Base-by-base conservation (phyloP, 257 asterid species). In the Gentiana dahurica region DNA sequence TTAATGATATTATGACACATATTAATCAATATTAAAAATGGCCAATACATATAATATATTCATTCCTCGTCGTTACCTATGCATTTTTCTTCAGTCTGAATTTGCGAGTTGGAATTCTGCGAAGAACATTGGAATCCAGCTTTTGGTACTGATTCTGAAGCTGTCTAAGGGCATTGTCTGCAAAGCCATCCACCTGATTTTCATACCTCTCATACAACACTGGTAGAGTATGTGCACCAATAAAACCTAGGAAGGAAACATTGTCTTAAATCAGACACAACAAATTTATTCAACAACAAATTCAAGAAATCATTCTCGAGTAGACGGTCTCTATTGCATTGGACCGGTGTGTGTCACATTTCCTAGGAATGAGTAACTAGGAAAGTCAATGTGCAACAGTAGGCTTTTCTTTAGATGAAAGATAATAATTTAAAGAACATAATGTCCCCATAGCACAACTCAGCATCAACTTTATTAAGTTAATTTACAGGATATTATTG, bases 151-250 rank as follows among this genome's bases (percentile, higher is more conserved):
- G 78, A 70, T 73, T 76, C 49, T 60, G 81, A 54, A 87, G 72
- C 72, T 76, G 82, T 1, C 70, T 79, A 9, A 87, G 51, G 32
- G 67, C 75, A 36, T 68, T 73, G 47, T 59, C 45, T 38, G 81
- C 76, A 36, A 87, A 87, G 46, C 76, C 79, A 59, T 91, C 96
- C 0, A 91, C 62, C 72, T 87, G 61, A 57, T 91, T 82, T 3
- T 87, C 92, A n/a, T 91, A 87, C 71, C 68, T 73, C 54, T 87
- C 98, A 5, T 90, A 90, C 67, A 90, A 54, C 47, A 79, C 74
- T 0, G 98, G 98, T 55, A 87, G 71, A 33, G 84, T 79, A 73
- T 87, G 96, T 6, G 94, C 98, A 12, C 79, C 86, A 59, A 90
- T 78, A 67, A 87, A 84, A 71, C 96, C 96, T 87, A 12, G 1